Percentiles rank a stretch among this genome's conserved stretches.
phyloP scores from a whole-genome alignment of 2,329 filamentous ascomycete species.

The Ploettnerulaceae sp. region DNA sequence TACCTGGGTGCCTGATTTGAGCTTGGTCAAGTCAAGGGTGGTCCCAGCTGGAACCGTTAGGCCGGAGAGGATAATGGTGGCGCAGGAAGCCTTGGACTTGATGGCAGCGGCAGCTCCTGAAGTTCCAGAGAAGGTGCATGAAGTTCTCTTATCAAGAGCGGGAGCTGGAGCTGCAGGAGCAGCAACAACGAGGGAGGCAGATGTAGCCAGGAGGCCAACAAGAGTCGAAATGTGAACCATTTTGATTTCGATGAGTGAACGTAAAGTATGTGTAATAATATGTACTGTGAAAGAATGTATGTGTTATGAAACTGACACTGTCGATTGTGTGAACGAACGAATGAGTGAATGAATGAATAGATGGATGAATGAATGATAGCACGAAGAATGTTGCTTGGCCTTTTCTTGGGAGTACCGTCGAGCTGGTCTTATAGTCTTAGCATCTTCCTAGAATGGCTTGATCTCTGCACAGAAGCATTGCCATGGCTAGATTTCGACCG shows the following conservation, averaged over 20 bases:
- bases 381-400: not conserved
- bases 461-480: not conserved
- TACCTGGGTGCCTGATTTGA: conserved; percentile 43
- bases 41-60: conserved; percentile 53
- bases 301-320: not conserved
- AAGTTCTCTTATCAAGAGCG: conserved; percentile 23
- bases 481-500: too few species aligned
- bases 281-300: conserved; percentile 4
- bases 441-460: not conserved
- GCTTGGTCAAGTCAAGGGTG: conserved; percentile 53
- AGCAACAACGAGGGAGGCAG: conserved; percentile 19
- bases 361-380: conserved; percentile 5
- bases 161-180: conserved; percentile 19
- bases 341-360: conserved; percentile 5
- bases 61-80: conserved; percentile 48
- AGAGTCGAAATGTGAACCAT: conserved; percentile 27
- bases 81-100: conserved; percentile 47
- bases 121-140: conserved; percentile 50
- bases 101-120: conserved; percentile 40
- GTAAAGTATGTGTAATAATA: conserved; percentile 2
- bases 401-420: not conserved
- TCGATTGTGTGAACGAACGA: not conserved
- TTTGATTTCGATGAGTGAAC: conserved; percentile 12
- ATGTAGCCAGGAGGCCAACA: conserved; percentile 19
- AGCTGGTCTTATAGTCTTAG: conserved; percentile 13